phyloP scores from a whole-genome alignment of 2,329 filamentous ascomycete genomes.

The Aspergillus glaucus region DNA sequence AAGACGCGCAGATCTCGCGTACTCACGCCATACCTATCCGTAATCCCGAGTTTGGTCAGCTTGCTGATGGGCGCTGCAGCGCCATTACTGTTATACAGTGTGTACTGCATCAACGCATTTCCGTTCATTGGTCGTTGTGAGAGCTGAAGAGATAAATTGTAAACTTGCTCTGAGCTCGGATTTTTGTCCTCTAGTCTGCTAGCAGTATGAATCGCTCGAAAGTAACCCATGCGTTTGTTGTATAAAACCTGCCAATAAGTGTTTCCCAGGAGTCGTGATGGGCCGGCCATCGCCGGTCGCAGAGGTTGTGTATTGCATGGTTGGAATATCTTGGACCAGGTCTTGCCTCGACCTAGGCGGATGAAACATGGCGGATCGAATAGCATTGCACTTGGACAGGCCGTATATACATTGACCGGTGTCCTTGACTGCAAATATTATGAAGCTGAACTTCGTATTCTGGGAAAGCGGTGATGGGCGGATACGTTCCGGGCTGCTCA shows the following conservation, averaged over 20 bases:
- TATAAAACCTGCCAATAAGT: neutral
- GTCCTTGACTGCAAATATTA: too few species aligned
- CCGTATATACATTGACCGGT: too few species aligned
- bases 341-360: neutral
- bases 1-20: constrained; percentile 31
- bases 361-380: neutral
- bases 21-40: constrained; percentile 16
- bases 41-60: constrained; percentile 13
- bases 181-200: neutral
- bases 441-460: too few species aligned
- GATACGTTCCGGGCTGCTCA: too few species aligned
- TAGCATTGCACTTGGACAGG: neutral
- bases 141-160: constrained; percentile 2
- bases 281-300: neutral
- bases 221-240: neutral
- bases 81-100: neutral
- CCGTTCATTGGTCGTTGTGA: constrained; percentile 3
- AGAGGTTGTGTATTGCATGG: neutral
- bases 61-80: neutral
- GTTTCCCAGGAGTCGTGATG: neutral
- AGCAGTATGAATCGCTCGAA: neutral
- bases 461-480: too few species aligned
- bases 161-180: neutral
- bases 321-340: neutral
- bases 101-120: constrained; percentile 4